phyloP scores from a whole-genome alignment of 2,329 filamentous ascomycete genomes.

The Trichoderma sp. region DNA sequence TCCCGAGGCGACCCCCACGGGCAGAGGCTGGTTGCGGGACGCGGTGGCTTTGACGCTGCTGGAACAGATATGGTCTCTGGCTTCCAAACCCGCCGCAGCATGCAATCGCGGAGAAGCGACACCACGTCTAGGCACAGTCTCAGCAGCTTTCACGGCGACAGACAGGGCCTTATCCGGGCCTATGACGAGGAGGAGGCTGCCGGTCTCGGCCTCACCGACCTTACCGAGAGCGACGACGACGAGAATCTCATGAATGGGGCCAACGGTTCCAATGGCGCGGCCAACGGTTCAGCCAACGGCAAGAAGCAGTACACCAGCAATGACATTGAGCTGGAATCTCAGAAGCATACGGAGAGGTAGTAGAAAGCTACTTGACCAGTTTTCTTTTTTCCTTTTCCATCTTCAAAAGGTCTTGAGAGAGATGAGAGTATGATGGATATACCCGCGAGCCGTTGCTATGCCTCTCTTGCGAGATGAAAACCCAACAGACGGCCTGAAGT shows the following conservation, averaged over 20 bases:
- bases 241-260: constrained; percentile 42
- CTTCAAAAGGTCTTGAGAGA: constrained; percentile 12
- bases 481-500: constrained; percentile 8
- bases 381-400: constrained; percentile 12
- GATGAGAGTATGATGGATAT: constrained; percentile 25
- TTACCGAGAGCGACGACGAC: constrained; percentile 74
- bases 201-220: constrained; percentile 75
- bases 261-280: constrained; percentile 41
- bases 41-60: constrained; percentile 70
- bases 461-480: constrained; percentile 23
- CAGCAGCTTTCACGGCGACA: constrained; percentile 67
- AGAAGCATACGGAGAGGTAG: constrained; percentile 46
- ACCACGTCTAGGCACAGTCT: constrained; percentile 65
- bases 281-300: constrained; percentile 48
- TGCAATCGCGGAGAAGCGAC: constrained; percentile 82
- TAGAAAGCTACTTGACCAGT: not conserved
- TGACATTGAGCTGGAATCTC: constrained; percentile 55
- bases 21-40: constrained; percentile 63
- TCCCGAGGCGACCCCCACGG: constrained; percentile 89
- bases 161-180: constrained; percentile 80
- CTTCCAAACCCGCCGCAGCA: constrained; percentile 86
- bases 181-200: constrained; percentile 82
- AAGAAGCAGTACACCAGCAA: constrained; percentile 45
- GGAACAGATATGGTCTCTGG: constrained; percentile 91
- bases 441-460: constrained; percentile 21